Evolutionary conservation across 768 basidiomycete species (phyloP).

Genomic region (Trametes cinnabarina): DNA sequence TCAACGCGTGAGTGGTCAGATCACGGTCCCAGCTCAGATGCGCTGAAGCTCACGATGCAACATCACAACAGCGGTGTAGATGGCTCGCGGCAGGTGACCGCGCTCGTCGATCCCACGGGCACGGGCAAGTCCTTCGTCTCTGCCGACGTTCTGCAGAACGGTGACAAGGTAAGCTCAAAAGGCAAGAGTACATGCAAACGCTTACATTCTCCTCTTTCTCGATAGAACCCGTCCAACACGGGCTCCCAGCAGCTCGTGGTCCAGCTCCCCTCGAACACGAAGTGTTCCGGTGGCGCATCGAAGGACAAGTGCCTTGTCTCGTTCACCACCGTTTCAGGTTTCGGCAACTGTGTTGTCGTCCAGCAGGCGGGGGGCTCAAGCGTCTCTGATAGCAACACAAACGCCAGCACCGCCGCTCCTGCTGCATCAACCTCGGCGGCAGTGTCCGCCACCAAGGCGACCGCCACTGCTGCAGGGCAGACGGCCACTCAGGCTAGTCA

Average conservation of each 20-base stretch:
- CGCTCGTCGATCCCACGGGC: conserved; percentile 45
- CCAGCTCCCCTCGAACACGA: conserved; percentile 46
- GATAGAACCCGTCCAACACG: conserved; percentile 39
- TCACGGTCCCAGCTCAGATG: neutral
- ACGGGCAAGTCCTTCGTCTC: conserved; percentile 34
- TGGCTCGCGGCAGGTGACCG: conserved; percentile 47
- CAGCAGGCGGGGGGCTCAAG: conserved; percentile 28
- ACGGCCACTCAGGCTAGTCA: neutral
- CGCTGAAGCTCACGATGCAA: neutral
- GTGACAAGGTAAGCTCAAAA: conserved; percentile 41
- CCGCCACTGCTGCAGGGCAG: neutral
- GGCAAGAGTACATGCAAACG: neutral
- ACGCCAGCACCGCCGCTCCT: neutral
- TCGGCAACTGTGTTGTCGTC: conserved; percentile 55
- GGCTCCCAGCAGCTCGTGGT: conserved; percentile 44
- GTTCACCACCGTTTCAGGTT: conserved; percentile 48
- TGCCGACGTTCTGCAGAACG: conserved; percentile 44
- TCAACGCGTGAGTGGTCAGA: conserved; percentile 44
- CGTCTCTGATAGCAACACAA: neutral
- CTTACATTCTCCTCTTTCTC: neutral
- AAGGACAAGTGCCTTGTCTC: conserved; percentile 51
- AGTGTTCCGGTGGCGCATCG: conserved; percentile 47
- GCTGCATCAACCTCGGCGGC: neutral
- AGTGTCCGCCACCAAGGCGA: neutral
- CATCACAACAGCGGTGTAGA: conserved; percentile 36